A percentile compares a stretch with the other conserved stretches of the same genome.
These are phyloP conservation scores for Microbotryomycetes sp. DNA, from an alignment of 1,284 basidiomycete genomes.

Conservation along the genomic window DNA sequence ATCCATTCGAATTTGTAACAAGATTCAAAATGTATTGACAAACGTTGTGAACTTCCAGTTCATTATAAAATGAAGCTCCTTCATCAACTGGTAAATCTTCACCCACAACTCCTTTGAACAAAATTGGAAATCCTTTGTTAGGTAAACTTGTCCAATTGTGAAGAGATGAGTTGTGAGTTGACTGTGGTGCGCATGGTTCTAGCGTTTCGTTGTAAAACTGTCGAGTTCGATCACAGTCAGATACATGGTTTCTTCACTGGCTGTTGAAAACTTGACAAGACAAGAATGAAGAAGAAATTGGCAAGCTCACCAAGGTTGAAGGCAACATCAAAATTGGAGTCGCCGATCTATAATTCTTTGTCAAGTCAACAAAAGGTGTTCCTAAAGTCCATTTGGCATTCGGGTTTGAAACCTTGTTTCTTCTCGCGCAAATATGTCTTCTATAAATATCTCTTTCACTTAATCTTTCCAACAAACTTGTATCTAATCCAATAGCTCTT, in stretches of 20 bases:
- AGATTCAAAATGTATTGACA: constrained; percentile 33
- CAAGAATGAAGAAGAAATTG: too few species aligned
- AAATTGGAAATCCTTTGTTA: constrained; percentile 39
- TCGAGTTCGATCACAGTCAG: too few species aligned
- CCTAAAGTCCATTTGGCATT: constrained; percentile 12
- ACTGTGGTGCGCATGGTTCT: constrained; percentile 33
- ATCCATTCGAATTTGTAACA: constrained; percentile 10
- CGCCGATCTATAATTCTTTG: constrained; percentile 44
- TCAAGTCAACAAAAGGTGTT: constrained; percentile 33
- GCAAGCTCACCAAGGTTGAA: constrained; percentile 36
- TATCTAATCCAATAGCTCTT: constrained; percentile 41
- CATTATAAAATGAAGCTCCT: constrained; percentile 36
- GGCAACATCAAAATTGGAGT: constrained; percentile 43
- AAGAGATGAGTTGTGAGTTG: constrained; percentile 31
- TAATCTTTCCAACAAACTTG: constrained; percentile 44
- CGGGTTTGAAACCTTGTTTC: constrained; percentile 10
- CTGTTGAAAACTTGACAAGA: too few species aligned
- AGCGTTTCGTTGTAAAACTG: constrained; percentile 45
- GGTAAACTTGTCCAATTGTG: constrained; percentile 39
- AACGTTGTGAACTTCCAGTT: constrained; percentile 37
- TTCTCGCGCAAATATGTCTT: constrained; percentile 27
- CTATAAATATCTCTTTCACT: constrained; percentile 39
- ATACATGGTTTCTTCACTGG: too few species aligned
- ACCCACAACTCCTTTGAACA: constrained; percentile 39
- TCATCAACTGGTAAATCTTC: constrained; percentile 45